A percentile compares a stretch with the other conserved stretches of the same genome.
These are phyloP conservation scores for Strigomonas culicis DNA, from an alignment of 208 protist species.

Conservation along the genomic window DNA sequence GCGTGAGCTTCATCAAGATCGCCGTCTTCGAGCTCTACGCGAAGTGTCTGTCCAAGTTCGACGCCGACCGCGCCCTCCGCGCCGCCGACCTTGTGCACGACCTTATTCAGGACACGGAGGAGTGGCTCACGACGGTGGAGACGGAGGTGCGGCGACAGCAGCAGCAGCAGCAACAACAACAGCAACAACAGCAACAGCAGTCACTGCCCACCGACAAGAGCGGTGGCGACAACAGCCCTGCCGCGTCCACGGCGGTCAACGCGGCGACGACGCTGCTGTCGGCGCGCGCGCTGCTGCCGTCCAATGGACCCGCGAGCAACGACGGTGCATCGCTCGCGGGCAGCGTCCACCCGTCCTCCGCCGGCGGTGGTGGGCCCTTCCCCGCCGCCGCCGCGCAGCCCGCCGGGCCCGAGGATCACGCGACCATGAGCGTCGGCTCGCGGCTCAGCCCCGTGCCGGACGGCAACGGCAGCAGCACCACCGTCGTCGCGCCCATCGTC, in stretches of 20 bases:
- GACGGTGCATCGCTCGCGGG: not conserved
- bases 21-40: constrained; percentile 76
- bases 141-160: constrained; percentile 18
- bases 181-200: constrained; percentile 5
- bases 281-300: too few relatives aligned
- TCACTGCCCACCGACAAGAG: not conserved
- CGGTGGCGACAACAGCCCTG: not conserved
- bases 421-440: not conserved
- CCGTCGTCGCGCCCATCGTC: not conserved
- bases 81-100: constrained; percentile 32
- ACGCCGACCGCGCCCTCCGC: constrained; percentile 59
- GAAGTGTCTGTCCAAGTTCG: constrained; percentile 70
- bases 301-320: too few relatives aligned
- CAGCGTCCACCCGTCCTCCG: not conserved
- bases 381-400: not conserved
- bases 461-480: constrained; percentile 3
- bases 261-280: not conserved
- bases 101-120: constrained; percentile 47
- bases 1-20: constrained; percentile 69
- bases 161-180: constrained; percentile 12
- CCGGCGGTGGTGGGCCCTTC: not conserved
- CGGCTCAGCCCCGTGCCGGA: not conserved
- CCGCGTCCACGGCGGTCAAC: not conserved
- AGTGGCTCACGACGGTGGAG: constrained; percentile 43
- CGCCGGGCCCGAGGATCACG: not conserved